Conservation (phyloP, 306 rosid genomes). For the Hippophae tibetana region DNA sequence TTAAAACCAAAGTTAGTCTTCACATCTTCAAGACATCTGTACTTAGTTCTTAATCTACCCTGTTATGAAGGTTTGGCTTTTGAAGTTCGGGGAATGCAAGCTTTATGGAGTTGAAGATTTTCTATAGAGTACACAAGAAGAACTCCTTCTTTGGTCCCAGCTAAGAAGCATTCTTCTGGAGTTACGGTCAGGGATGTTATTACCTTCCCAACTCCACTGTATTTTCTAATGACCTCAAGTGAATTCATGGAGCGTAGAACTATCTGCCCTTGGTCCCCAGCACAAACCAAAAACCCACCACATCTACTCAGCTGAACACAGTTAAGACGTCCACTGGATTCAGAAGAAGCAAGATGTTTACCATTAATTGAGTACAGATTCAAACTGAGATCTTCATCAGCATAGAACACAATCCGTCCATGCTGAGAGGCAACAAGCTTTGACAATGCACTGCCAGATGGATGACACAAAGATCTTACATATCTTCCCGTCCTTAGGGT, state of each 20-base stretch:
- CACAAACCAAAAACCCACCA: conserved; percentile 85
- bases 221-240: conserved; percentile 72
- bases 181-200: conserved; percentile 80
- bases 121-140: conserved; percentile 87
- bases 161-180: conserved; percentile 89
- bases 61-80: conserved; percentile 39
- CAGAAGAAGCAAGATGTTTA: conserved; percentile 85
- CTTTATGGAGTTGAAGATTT: conserved; percentile 69
- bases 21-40: conserved; percentile 21
- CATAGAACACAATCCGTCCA: conserved; percentile 76
- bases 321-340: conserved; percentile 88
- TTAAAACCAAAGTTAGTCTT: conserved; percentile 27
- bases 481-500: conserved; percentile 89
- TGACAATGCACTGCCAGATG: conserved; percentile 78
- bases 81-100: conserved; percentile 36
- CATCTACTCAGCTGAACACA: conserved; percentile 75
- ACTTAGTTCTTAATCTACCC: conserved; percentile 24
- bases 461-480: conserved; percentile 77
- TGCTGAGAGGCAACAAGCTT: conserved; percentile 78
- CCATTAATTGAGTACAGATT: conserved; percentile 86
- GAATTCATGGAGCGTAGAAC: conserved; percentile 84
- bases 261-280: conserved; percentile 97
- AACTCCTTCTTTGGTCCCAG: conserved; percentile 88
- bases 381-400: conserved; percentile 95
- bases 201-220: conserved; percentile 70